These are phyloP conservation scores for Candida krabiensis DNA, from an alignment of 805 yeast species.

Conservation along the genomic window DNA sequence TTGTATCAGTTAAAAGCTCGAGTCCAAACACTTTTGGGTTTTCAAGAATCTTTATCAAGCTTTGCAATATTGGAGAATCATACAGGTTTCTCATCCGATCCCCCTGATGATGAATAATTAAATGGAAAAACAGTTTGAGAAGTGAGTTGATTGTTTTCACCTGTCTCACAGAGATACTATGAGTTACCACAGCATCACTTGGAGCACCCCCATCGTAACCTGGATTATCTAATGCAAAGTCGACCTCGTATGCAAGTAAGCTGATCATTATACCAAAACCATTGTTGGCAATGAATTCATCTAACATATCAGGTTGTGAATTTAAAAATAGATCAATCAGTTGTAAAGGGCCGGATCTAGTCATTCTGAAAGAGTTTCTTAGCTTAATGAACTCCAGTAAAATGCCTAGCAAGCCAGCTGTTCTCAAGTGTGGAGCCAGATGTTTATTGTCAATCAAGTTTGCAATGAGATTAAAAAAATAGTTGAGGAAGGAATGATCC, in stretches of 20 bases:
- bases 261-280: constrained; percentile 68
- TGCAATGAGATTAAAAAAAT: constrained; percentile 60
- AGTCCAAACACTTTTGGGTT: constrained; percentile 68
- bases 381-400: constrained; percentile 60
- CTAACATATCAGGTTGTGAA: constrained; percentile 49
- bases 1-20: constrained; percentile 54
- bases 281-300: constrained; percentile 60
- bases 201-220: constrained; percentile 54
- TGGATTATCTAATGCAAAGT: constrained; percentile 61
- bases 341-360: constrained; percentile 64
- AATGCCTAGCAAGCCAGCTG: constrained; percentile 75
- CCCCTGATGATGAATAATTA: constrained; percentile 74
- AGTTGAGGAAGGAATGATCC: constrained; percentile 31
- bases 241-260: constrained; percentile 61
- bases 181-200: constrained; percentile 49
- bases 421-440: constrained; percentile 54
- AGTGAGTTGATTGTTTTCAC: constrained; percentile 57
- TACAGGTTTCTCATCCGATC: constrained; percentile 82
- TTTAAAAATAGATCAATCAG: constrained; percentile 48
- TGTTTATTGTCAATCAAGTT: constrained; percentile 58
- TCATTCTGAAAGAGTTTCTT: constrained; percentile 50
- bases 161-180: constrained; percentile 58
- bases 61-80: constrained; percentile 73
- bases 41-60: constrained; percentile 57
- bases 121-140: constrained; percentile 59